Evolutionary conservation across 192 early-diverging fungal genomes (phyloP), one percentile per base, ranked within the genome.

Genomic region (Phlyctochytrium arcticum): DNA sequence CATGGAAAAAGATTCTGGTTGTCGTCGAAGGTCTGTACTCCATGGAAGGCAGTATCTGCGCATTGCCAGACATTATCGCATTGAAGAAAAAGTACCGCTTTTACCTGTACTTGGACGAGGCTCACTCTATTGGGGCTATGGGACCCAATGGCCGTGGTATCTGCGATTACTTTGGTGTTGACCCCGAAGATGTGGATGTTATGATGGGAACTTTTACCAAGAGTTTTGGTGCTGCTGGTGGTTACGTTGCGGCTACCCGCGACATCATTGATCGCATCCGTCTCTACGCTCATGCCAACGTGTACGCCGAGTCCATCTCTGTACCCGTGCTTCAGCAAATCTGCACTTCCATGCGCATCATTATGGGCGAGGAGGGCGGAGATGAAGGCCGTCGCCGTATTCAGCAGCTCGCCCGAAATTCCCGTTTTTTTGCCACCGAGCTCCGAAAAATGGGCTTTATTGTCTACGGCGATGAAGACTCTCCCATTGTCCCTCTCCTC

Each of bases 151-250:
- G 97, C 37, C 86, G 95, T 50, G 94, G 94, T 49, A 87, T 98
- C 35, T 98, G 94, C 78, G 97, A 98, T 80, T 94, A 93, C 74
- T 96, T 88, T 77, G 89, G 88, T 55, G 80, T 98, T 12, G 90
- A 95, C 64, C 94, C 94, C 27, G 78, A 76, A 56, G 83, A 94
- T 23, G 86, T 98, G 26, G 95, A 99, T 68, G 85, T 98, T 53
- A 75, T 94, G 24, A 98, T 99, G 97, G 95, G 94, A 36, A 98
- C 95, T 4, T 95, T 96, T 66, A 97, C 95, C 27, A 97, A 99
- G 79, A 92, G 90, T 48, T 96, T 99, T 85, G 95, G 94, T 65
- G 91, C 94, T 32, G 92, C 95, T 36, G 95, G 95, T 64, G 95
- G 95, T 36, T 97, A 97, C 73, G 91, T 98, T 72, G 88, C 90